Conservation (phyloP, 352 stramenopile species). For the Globisporangium ultimum region DNA sequence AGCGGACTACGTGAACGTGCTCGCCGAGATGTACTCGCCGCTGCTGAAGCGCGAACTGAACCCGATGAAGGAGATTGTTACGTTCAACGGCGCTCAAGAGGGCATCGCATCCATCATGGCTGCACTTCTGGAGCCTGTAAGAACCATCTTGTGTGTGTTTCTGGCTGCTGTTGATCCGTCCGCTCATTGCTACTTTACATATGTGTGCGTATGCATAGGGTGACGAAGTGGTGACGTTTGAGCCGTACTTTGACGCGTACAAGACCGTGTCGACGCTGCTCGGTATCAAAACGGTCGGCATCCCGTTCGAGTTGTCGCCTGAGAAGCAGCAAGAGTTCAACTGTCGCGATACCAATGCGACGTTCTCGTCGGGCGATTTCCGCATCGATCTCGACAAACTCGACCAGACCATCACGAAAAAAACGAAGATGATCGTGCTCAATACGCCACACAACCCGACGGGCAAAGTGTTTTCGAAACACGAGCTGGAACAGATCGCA, state of each 20-base stretch:
- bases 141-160: neutral
- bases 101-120: constrained; percentile 82
- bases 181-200: neutral
- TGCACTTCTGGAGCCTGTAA: constrained; percentile 64
- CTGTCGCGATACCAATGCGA: constrained; percentile 14
- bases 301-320: constrained; percentile 60
- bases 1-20: constrained; percentile 67
- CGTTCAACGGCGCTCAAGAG: constrained; percentile 86
- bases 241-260: constrained; percentile 91
- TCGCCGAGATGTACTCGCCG: constrained; percentile 79
- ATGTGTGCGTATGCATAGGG: constrained; percentile 24
- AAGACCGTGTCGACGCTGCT: constrained; percentile 83
- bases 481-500: constrained; percentile 93
- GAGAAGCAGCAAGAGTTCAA: constrained; percentile 46
- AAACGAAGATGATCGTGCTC: constrained; percentile 95
- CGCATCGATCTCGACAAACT: constrained; percentile 85
- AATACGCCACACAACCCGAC: constrained; percentile 99
- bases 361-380: constrained; percentile 75
- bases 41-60: constrained; percentile 64
- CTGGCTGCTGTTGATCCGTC: neutral
- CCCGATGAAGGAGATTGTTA: constrained; percentile 80
- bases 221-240: constrained; percentile 85
- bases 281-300: constrained; percentile 66
- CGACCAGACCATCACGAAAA: constrained; percentile 80
- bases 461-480: constrained; percentile 95